Conservation (phyloP, 768 basidiomycete genomes). For the Auriscalpium orientale region DNA sequence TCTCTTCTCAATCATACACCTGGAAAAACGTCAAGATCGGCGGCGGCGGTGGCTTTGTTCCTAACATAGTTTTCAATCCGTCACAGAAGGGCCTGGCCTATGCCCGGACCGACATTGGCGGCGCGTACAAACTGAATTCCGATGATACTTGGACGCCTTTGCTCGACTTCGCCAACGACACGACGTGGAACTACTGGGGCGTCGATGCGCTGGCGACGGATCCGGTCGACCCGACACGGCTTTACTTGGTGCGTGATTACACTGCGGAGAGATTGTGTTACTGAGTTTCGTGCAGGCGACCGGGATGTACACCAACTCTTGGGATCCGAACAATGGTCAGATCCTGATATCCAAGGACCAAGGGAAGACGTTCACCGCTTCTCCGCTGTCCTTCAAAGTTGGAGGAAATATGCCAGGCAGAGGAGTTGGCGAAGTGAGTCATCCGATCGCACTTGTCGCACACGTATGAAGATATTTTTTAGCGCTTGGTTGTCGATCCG, state of each 20-base stretch:
- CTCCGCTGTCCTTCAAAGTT: conserved; percentile 54
- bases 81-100: conserved; percentile 53
- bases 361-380: conserved; percentile 46
- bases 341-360: conserved; percentile 54
- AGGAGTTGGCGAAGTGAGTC: conserved; percentile 49
- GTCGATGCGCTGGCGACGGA: conserved; percentile 49
- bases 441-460: background rate
- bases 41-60: conserved; percentile 43
- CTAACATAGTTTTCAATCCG: conserved; percentile 56
- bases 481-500: conserved; percentile 59
- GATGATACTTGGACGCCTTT: conserved; percentile 58
- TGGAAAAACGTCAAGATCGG: conserved; percentile 59
- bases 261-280: background rate
- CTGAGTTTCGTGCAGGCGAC: conserved; percentile 30
- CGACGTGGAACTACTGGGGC: conserved; percentile 43
- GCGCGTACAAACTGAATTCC: conserved; percentile 53
- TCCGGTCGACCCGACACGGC: conserved; percentile 44
- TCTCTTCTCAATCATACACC: conserved; percentile 43
- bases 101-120: conserved; percentile 63
- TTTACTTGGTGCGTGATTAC: conserved; percentile 37
- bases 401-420: conserved; percentile 67
- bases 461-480: background rate
- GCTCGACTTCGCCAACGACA: conserved; percentile 43
- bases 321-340: conserved; percentile 55
- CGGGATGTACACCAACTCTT: conserved; percentile 57